Evolutionary conservation across 1,139 yeast species (phyloP).

Genomic region (Candida pseudoviswanathii): DNA sequence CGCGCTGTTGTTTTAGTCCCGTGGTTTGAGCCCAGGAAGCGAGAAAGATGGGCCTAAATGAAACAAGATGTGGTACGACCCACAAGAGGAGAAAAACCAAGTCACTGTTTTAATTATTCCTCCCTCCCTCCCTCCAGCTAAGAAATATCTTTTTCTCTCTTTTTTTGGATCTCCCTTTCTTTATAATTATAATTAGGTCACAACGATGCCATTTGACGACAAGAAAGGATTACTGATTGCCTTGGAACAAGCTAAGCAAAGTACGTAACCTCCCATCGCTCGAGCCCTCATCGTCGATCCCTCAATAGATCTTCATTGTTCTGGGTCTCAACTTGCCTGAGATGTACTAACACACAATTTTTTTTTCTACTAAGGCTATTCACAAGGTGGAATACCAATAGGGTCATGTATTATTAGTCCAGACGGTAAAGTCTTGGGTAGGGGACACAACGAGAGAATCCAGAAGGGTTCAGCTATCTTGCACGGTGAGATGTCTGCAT

Average conservation of each 20-base stretch:
- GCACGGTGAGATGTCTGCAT: conserved; percentile 88
- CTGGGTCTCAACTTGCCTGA: neutral
- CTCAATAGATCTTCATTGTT: neutral
- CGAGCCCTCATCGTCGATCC: neutral
- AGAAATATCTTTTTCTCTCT: too few species aligned
- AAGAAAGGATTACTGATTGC: conserved; percentile 67
- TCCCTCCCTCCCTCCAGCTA: too few species aligned
- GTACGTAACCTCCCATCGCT: conserved; percentile 39
- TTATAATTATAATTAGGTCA: too few species aligned
- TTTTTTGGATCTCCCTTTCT: neutral
- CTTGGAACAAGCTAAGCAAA: conserved; percentile 67
- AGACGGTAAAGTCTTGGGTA: conserved; percentile 80
- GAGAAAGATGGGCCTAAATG: too few species aligned
- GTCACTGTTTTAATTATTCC: too few species aligned
- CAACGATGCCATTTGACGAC: conserved; percentile 60
- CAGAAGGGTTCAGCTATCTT: conserved; percentile 79
- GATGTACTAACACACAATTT: neutral
- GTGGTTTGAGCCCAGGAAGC: too few species aligned
- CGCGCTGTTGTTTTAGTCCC: too few species aligned
- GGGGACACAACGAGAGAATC: conserved; percentile 87
- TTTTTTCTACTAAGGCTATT: conserved; percentile 42
- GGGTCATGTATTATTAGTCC: conserved; percentile 74
- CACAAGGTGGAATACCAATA: conserved; percentile 92
- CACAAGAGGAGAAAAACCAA: too few species aligned
- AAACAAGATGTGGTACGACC: too few species aligned